Evolutionary conservation across 495 filamentous ascomycete species (phyloP).

Genomic region (Penicillium bovifimosum): DNA sequence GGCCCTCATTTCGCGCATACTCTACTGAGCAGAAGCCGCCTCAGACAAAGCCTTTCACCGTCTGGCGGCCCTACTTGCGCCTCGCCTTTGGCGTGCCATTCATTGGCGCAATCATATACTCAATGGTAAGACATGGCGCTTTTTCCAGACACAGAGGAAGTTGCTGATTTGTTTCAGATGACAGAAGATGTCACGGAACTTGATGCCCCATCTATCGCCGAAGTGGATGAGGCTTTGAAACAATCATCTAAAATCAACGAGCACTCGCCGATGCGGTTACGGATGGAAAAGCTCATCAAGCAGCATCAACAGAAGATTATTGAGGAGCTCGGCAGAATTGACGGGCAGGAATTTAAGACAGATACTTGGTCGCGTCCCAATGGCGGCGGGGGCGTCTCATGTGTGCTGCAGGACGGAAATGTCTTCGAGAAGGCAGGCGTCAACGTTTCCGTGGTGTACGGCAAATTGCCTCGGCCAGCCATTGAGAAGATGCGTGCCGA

Average conservation of each 20-base stretch:
- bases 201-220: constrained; percentile 53
- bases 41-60: constrained; percentile 32
- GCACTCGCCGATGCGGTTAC: constrained; percentile 88
- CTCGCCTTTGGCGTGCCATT: constrained; percentile 58
- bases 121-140: constrained; percentile 49
- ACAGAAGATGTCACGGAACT: constrained; percentile 48
- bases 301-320: constrained; percentile 86
- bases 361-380: constrained; percentile 86
- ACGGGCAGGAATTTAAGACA: constrained; percentile 71
- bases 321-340: constrained; percentile 68
- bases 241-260: constrained; percentile 41
- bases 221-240: constrained; percentile 43
- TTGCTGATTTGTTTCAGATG: constrained; percentile 27
- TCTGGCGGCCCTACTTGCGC: constrained; percentile 50
- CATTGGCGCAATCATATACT: constrained; percentile 58
- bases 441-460: constrained; percentile 91
- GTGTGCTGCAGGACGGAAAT: constrained; percentile 90
- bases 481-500: constrained; percentile 92
- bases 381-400: constrained; percentile 82
- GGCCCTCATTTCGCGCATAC: constrained; percentile 26
- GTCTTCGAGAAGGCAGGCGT: constrained; percentile 99
- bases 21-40: constrained; percentile 24
- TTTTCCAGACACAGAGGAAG: neutral
- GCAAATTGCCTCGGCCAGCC: constrained; percentile 78
- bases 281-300: constrained; percentile 95